Base-by-base conservation (phyloP, 352 stramenopile species). In the Phytopythium litorale region DNA sequence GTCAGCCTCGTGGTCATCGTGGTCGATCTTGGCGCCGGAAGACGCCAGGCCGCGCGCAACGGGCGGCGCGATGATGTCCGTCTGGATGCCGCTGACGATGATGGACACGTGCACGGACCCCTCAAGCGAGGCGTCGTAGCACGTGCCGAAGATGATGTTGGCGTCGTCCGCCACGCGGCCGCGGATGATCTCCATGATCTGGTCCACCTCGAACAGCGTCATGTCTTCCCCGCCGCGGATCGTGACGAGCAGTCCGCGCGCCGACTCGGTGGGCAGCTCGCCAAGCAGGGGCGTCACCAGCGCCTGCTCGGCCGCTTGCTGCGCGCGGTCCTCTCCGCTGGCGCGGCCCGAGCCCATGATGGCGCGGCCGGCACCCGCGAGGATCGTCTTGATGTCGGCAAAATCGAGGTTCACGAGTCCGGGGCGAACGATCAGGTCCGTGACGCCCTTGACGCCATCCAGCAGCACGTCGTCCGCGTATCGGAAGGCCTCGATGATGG, bases 381-480 rank as follows among this genome's bases (percentile, higher is more conserved):
- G 89, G 56, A 99, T 97, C 13, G 92, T 95, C 64, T 97, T 92
- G 59, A 99, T 98, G 73, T 99, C 96, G 25, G 96, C 96, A 79
- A 99, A 99, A 71, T 98, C 96, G 18, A 99, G 77, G 69, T 99
- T 99, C 57, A 99, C 97, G n/a, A 99, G 71, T 45, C 96, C 96
- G 9, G 96, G 94, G 59, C 96, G 95, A 59, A 98, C 85, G 66
- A 99, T 98, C 49, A 98, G 82, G 72, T 98, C 94, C 0, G 95
- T 98, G 51, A 98, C 97, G 48, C 94, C 95, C 60, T 98, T 97
- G 23, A 98, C 94, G 53, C 94, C 94, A 72, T 98, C 93, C 4
- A 98, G 75, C 48, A 99, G 71, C 60, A 99, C 96, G 64, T 98
- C 96, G 65, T 99, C 96, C 1, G 96, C 96, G 67, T 92, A 95